These are phyloP conservation scores for Fraxinus sp. DNA, from an alignment of 305 asterid genomes.

Conservation along the genomic window DNA sequence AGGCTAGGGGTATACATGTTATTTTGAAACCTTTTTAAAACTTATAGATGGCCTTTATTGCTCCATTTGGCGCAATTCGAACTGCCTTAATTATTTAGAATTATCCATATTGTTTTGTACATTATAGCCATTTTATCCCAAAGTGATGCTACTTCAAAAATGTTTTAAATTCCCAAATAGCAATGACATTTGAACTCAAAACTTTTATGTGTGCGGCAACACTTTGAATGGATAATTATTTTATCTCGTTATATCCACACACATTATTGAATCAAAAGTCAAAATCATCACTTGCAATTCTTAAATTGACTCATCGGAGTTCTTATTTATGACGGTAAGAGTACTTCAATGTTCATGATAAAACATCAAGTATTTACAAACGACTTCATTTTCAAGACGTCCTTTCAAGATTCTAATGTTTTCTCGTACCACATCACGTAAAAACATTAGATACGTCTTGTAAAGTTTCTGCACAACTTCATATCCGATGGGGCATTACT, in stretches of 20 bases:
- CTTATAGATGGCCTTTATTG: no score
- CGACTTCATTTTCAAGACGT: constrained; percentile 1
- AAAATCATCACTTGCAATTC: background rate
- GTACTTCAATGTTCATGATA: background rate
- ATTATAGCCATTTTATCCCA: no score
- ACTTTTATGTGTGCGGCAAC: background rate
- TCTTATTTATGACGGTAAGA: background rate
- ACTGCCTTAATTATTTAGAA: no score
- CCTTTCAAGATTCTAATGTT: background rate
- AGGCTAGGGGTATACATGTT: background rate
- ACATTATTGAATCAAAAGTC: background rate
- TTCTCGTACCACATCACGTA: background rate
- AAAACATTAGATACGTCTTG: constrained; percentile 14
- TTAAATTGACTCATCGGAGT: background rate
- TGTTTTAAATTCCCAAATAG: background rate
- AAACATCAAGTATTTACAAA: constrained; percentile 33
- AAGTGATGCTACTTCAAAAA: background rate
- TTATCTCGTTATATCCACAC: background rate
- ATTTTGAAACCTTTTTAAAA: no score
- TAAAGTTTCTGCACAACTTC: background rate
- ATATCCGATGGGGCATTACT: background rate
- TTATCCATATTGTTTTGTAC: no score
- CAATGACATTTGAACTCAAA: background rate
- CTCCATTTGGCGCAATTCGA: no score
- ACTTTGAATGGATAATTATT: background rate